Evolutionary conservation across 176 grass and related monocot genomes (phyloP), one percentile per base, ranked within the genome.

Genomic region (Oropetium thomaeum): DNA sequence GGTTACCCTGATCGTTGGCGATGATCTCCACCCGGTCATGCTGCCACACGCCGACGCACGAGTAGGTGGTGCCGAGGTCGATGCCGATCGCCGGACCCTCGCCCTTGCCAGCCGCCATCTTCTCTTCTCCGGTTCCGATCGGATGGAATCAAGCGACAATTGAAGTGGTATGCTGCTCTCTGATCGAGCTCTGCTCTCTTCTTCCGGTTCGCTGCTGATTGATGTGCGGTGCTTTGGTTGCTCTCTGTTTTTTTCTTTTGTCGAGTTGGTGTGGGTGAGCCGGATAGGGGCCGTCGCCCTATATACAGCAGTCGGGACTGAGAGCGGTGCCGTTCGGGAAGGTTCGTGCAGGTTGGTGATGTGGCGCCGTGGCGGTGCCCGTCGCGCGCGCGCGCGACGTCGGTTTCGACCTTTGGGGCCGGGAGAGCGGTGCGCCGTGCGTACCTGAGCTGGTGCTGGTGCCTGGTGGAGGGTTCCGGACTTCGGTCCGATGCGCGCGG

Each of bases 1-100:
- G 90, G 75, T 93, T 97, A 30, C 94, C 90, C 71, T 91, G 94
- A 84, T 97, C 94, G 81, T 97, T 93, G 62, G 88, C 85, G 87
- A 97, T 89, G 70, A 97, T 97, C 88, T 97, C 94, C 31, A 97
- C 90, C 30, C 86, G 60, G 69, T 89, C 93, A 42, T 97, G 88
- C 83, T 86, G 72, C 93, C 93, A 97, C 2, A 93, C 90, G 10
- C 84, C 93, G 34, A 92, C 90, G 87, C 90, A 97, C 26, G 93
- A 97, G 75, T 97, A 92, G 39, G 89, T 97, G 0, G 93, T 97
- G 30, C 93, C 93, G 71, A 93, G 90, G 68, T 97, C 90, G 70
- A 97, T 93, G 38, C 93, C 93, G 39, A 97, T 97, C 41, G 93
- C 90, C 12, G 89, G 89, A 0, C 86, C 93, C 60, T 92, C 93